Base-by-base conservation (phyloP, 495 filamentous ascomycete genomes). In the Thermothielavioides terrestris region DNA sequence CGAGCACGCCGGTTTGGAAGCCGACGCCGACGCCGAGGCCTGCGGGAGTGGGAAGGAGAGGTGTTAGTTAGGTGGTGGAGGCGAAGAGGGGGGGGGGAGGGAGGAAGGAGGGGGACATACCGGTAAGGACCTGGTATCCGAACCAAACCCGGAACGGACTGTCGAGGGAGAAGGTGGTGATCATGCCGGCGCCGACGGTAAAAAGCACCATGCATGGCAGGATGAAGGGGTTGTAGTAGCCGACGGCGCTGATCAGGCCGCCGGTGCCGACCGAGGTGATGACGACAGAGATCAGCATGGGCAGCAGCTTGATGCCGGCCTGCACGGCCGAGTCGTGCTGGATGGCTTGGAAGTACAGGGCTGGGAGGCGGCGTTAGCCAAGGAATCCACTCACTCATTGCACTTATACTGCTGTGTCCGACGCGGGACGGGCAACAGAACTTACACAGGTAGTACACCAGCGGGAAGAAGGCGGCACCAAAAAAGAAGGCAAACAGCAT, bases 341-440 rank as follows among this genome's bases (percentile, higher is more conserved):
- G 69, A 95, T 81, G 17, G 86, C 85, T 59, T 96, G 90, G 74
- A 96, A 94, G 79, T 85, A 96, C 45, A 92, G 80, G 0, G 90
- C 68, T 71, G 50, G 1, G 6, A 2, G 15, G 20, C 15, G 6
- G 2, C 1, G 47, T 57, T 49, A 57, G 58, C 35, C 11, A 5
- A n/a, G n/a, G n/a, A 23, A 20, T 42, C 11, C 5, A 0, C 27
- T n/a, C n/a, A n/a, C n/a, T n/a, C n/a, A n/a, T n/a, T n/a, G n/a
- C n/a, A n/a, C n/a, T n/a, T n/a, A n/a, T n/a, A n/a, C n/a, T n/a
- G n/a, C n/a, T n/a, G n/a, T n/a, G n/a, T n/a, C n/a, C n/a, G n/a
- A n/a, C n/a, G n/a, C n/a, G n/a, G n/a, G n/a, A n/a, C n/a, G n/a
- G 5, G 14, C 27, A 39, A 5, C 17, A 43, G 12, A 32, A 56